Base-by-base conservation (phyloP, 257 asterid genomes). In the Lithospermum erythrorhizon region DNA sequence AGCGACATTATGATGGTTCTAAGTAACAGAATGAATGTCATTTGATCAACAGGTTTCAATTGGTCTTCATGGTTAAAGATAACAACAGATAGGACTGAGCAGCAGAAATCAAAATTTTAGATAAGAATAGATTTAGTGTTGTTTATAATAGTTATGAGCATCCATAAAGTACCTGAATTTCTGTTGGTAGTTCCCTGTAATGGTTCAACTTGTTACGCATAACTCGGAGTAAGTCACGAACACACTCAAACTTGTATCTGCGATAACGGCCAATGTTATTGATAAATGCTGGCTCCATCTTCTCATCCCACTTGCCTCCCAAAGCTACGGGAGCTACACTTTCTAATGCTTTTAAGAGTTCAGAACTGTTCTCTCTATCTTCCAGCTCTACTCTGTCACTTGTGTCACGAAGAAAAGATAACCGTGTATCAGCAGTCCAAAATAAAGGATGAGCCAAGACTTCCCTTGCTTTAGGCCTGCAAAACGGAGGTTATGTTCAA, bases 381-480 rank as follows among this genome's bases (percentile, higher is more conserved):
- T 91, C 96, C 69, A 86, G 69, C 76, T 91, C 98, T 71, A 88
- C 86, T 70, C 95, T 76, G 78, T 91, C 98, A 67, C 98, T 88
- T 57, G 94, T 68, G 67, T 91, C 98, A 9, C 91, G 96, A 57
- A 91, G 84, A 76, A 91, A 91, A 55, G 93, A 81, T 54, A 91
- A 76, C 52, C 98, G 89, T 83, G 58, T 72, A 74, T 91, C 98
- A 32, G 95, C 79, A 69, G 71, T 81, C 98, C 98, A 91, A 68
- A 91, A 88, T 68, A 91, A 75, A 66, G 98, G 98, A 79, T 88
- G 96, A 69, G 61, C 70, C 56, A 88, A 83, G 70, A 91, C 94
- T 65, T 81, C 86, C 19, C 47, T 19, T 18, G 94, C 96, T 79
- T 64, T 88, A 58, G 95, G 96, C 81, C 98, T 91, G 73, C 35